Evolutionary conservation across 225 moss, liverwort and hornwort genomes (phyloP).

Genomic region (Pleurozium schreberi): DNA sequence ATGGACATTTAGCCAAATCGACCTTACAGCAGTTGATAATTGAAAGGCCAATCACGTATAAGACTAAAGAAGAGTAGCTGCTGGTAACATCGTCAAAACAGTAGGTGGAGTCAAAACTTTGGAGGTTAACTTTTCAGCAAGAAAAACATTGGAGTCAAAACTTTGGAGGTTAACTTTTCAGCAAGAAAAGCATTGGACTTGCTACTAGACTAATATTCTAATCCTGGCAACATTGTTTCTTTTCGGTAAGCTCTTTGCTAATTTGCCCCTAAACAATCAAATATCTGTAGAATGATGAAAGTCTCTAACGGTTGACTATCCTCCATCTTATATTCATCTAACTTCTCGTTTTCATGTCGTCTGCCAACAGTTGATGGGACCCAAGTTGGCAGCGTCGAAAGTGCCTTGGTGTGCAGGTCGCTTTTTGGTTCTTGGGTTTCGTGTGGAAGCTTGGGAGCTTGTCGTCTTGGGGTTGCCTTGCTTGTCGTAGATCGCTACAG

Average conservation of each 20-base stretch:
- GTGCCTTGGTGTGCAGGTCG: constrained; percentile 68
- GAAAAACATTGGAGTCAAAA: not conserved
- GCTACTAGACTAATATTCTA: not conserved
- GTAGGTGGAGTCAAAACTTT: not conserved
- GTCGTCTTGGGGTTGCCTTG: not conserved
- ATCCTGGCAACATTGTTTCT: not conserved
- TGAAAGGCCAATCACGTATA: not conserved
- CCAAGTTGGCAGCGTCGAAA: constrained; percentile 73
- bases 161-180: not conserved
- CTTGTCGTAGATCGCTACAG: not conserved
- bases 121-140: not conserved
- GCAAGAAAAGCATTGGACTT: not conserved
- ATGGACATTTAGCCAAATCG: not conserved
- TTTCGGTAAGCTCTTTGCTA: not conserved
- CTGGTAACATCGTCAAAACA: not conserved
- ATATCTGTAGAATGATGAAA: not conserved
- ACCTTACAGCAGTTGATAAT: not conserved
- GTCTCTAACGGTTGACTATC: not conserved
- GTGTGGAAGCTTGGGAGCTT: not conserved
- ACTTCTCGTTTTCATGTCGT: not conserved
- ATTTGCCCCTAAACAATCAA: not conserved
- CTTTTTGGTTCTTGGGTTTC: constrained; percentile 25
- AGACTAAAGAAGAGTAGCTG: not conserved
- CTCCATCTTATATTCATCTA: not conserved
- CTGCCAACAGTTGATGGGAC: constrained; percentile 43